These are phyloP conservation scores for Austroboletus novae-zelandiae DNA, from an alignment of 1,284 basidiomycete genomes.

Conservation along the genomic window DNA sequence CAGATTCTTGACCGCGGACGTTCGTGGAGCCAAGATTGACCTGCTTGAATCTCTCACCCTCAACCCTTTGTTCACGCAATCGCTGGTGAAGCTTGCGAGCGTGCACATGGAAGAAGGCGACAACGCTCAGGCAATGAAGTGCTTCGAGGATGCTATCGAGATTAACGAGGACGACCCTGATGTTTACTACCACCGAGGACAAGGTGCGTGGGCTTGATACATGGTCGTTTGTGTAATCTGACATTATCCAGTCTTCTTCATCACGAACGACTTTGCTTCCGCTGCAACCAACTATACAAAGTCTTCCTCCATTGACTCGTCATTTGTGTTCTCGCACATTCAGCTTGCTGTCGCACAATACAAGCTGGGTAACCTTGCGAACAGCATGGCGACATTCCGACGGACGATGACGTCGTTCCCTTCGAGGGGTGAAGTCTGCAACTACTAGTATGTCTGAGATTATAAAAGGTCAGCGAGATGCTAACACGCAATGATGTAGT, in stretches of 20 bases:
- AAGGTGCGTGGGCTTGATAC: constrained; percentile 52
- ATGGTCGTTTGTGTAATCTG: not conserved
- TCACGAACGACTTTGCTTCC: constrained; percentile 85
- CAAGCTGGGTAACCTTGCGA: constrained; percentile 78
- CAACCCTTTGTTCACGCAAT: constrained; percentile 80
- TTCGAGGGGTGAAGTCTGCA: constrained; percentile 79
- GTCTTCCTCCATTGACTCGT: constrained; percentile 79
- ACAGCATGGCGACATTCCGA: constrained; percentile 89
- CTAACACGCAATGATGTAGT: constrained; percentile 42
- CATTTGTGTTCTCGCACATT: constrained; percentile 94
- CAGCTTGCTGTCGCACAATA: constrained; percentile 98
- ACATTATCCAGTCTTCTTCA: constrained; percentile 77
- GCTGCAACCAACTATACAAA: constrained; percentile 91
- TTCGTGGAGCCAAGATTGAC: constrained; percentile 83
- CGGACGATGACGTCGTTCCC: constrained; percentile 81
- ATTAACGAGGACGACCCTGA: constrained; percentile 88
- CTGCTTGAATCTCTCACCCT: constrained; percentile 78
- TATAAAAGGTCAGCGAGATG: not conserved
- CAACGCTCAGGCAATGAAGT: constrained; percentile 79
- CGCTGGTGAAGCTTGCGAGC: constrained; percentile 95
- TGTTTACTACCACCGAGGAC: constrained; percentile 98
- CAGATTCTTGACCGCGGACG: constrained; percentile 87
- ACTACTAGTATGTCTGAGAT: constrained; percentile 74
- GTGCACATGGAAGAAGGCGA: constrained; percentile 97
- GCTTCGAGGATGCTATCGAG: constrained; percentile 88